Evolutionary conservation across 805 yeast genomes (phyloP), one percentile per base, ranked within the genome.

Genomic region (Metschnikowia bowlesiae): DNA sequence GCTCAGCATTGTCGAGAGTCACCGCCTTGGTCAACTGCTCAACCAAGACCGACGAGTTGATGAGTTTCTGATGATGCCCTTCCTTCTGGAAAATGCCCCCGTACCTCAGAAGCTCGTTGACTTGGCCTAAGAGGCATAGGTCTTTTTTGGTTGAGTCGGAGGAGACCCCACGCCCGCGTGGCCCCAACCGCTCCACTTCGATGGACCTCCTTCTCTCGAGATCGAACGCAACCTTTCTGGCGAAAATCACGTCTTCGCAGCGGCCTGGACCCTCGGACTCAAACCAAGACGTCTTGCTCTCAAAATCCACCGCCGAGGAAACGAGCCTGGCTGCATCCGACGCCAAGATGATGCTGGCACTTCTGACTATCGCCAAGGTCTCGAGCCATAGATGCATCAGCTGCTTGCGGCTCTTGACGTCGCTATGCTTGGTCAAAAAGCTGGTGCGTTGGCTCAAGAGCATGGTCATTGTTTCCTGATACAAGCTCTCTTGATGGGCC

Each of bases 11-110:
- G 6, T 22, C 16, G 11, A 48, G 16, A 7, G 34, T 40, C 14
- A 28, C 6, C 6, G 22, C 39, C 6, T 65, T 64, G 3, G 70
- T 62, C 16, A 80, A 53, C 30, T 68, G 64, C 45, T 76, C 72
- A 18, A 83, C 55, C 18, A 74, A 60, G 8, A 81, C 69, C 0
- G 82, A 68, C 0, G 82, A 68, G 52, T 76, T 81, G 2, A 81
- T 65, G 40, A 79, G 70, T 56, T 78, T 80, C 57, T 84, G 89
- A 5, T 55, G 63, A 37, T 73, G 74, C 0, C 54, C 49, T 1
- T 61, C 53, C 0, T 47, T 39, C 14, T 81, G 70, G 2, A 82
- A 67, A 22, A 74, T 52, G 26, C 65, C 61, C 9, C 76, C 79
- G 51, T 75, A 77, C 14, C 74, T 58, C 7, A 70, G 61, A 3